Conservation (phyloP, 1,139 yeast species). For the Suhomyces anneliseae region DNA sequence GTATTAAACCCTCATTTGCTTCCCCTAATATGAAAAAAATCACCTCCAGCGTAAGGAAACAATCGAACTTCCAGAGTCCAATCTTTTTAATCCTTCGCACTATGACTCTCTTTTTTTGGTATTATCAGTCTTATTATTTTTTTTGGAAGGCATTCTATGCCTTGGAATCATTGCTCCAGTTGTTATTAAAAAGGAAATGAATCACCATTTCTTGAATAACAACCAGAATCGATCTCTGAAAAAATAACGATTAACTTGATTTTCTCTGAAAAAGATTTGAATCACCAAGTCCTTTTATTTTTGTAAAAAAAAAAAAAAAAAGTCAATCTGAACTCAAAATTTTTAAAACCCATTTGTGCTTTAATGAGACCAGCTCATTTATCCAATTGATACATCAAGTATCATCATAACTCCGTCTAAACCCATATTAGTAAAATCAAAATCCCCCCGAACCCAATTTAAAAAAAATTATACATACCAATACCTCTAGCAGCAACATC, state of each 20-base stretch:
- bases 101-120: slow-evolving; percentile 6
- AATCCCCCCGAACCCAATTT: slow-evolving; percentile 16
- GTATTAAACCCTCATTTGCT: slow-evolving; percentile 10
- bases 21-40: slow-evolving; percentile 17
- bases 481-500: slow-evolving; percentile 99
- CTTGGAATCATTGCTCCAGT: not conserved
- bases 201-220: not conserved
- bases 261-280: not conserved
- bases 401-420: slow-evolving; percentile 10
- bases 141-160: not conserved
- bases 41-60: slow-evolving; percentile 11
- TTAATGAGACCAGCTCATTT: slow-evolving; percentile 6
- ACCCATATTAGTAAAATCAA: slow-evolving; percentile 21
- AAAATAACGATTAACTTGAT: not conserved
- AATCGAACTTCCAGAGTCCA: not conserved
- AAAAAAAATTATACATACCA: slow-evolving; percentile 67
- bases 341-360: not conserved
- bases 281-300: slow-evolving; percentile 1
- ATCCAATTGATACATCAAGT: slow-evolving; percentile 6
- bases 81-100: slow-evolving; percentile 9
- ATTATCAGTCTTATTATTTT: slow-evolving; percentile 1
- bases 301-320: not conserved
- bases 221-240: not conserved
- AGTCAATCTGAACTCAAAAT: not conserved
- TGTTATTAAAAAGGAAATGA: not conserved